Evolutionary conservation across 75 land plant genomes (phyloP), one percentile per base, ranked within the genome.

Genomic region (Gnetum montanum): DNA sequence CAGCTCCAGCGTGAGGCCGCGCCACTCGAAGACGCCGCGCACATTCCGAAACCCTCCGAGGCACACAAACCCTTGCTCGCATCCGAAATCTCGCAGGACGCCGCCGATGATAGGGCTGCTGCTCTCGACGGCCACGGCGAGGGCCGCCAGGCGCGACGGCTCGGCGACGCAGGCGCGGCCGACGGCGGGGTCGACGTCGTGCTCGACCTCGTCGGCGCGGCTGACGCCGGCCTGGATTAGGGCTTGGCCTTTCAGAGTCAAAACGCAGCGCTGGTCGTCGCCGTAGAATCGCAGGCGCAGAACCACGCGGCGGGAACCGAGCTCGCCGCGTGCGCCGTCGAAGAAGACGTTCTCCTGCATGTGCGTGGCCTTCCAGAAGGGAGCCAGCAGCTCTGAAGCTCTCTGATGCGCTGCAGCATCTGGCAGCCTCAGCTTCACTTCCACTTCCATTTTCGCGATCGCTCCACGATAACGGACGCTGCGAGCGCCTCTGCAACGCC

Each of bases 381-480:
- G 61, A n/a, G 77, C 53, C 41, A 91, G 71, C 34, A 84, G 45
- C 63, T 49, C 38, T 46, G 94, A 64, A 31, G 84, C 77, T 20
- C 43, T 48, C 60, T 73, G 70, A 66, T 88, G 83, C 18, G 83
- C 52, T 4, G 41, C 59, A 4, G 80, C 54, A 38, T 79, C 74
- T 12, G 74, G 72, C 23, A 85, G 65, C 36, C 75, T 72, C 47
- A 87, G 70, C 62, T 87, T 87, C n/a, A 87, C 79, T 59, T 87
- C 92, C 30, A 87, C 85, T 67, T 88, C 91, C 91, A 84, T 82
- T n/a, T n/a, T n/a, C n/a, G n/a, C n/a, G n/a, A n/a, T n/a, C n/a
- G n/a, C n/a, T n/a, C n/a, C n/a, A n/a, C n/a, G n/a, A n/a, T n/a
- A n/a, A n/a, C n/a, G n/a, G n/a, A n/a, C n/a, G n/a, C n/a, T n/a